Evolutionary conservation across 192 early-diverging fungal species (phyloP), one percentile per base, ranked within the genome.

Genomic region (Coemansia sp.): DNA sequence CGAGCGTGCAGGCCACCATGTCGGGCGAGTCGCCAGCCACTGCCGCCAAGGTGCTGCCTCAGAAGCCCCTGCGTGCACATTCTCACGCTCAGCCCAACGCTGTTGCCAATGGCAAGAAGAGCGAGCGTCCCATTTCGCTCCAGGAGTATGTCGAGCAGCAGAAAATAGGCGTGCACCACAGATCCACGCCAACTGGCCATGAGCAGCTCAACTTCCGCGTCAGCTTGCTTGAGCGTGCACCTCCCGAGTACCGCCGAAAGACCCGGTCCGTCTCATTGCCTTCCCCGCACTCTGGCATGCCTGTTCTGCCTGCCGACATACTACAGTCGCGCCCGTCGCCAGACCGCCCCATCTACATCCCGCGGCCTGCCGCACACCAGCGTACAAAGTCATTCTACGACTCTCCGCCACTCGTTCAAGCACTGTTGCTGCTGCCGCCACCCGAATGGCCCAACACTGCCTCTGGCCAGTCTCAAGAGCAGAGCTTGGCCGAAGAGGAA

Each of bases 171-270:
- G 36, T 63, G 2, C 40, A 29, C 34, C 42, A 48, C 29, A 48
- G 55, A 21, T 17, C 70, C 9, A 46, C 60, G 4, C 50, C 55
- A 3, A 34, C 44, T 3, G 76, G 70, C 37, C 62, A 55, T 39
- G 70, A 73, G 38, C 76, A 80, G 67, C 76, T 68, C 34, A 65
- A 67, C 44, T 80, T 80, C 67, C 76, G 76, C 22, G 76, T 80
- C 60, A 73, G 76, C 35, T 38, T 80, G 19, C 67, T 80, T 0
- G 70, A 66, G 17, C 76, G 70, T 39, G 56, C 32, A 17, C 36
- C 38, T 33, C 40, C 60, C 4, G 59, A 18, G 32, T 29, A 32
- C 42, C 63, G 35, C 53, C 44, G 42, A 43, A 65, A 62, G 21
- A 18, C 66, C 3, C 62, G 76, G 10, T 71, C 69, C 0, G 66